Conservation (phyloP, 2,329 filamentous ascomycete species). For the Curvularia eragrostidis region DNA sequence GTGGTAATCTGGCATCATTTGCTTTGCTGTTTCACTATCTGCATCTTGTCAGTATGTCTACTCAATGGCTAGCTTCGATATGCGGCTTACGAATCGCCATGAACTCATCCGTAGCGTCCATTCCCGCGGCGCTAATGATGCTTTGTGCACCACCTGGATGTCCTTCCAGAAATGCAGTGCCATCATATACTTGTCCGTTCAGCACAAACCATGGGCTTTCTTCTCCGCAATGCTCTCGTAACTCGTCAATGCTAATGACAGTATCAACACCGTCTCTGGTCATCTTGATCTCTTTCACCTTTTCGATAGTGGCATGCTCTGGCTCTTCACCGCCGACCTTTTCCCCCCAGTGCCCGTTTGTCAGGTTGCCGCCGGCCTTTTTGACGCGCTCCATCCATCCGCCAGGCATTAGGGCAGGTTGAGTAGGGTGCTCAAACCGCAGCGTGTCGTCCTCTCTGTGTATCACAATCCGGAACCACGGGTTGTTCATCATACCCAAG, state of each 20-base stretch:
- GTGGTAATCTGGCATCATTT: slow-evolving; percentile 86
- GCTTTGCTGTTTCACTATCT: slow-evolving; percentile 92
- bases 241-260: slow-evolving; percentile 72
- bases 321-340: slow-evolving; percentile 61
- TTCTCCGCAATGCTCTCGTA: slow-evolving; percentile 70
- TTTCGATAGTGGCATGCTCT: slow-evolving; percentile 54
- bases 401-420: slow-evolving; percentile 75
- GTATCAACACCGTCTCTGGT: slow-evolving; percentile 70
- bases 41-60: slow-evolving; percentile 33
- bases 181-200: slow-evolving; percentile 87
- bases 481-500: slow-evolving; percentile 97
- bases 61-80: not conserved
- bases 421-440: slow-evolving; percentile 86
- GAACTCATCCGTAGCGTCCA: slow-evolving; percentile 87
- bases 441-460: slow-evolving; percentile 69
- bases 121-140: slow-evolving; percentile 80
- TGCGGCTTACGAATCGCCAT: slow-evolving; percentile 80
- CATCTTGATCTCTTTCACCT: slow-evolving; percentile 75
- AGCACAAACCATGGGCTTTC: slow-evolving; percentile 85
- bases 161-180: slow-evolving; percentile 76
- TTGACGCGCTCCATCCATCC: slow-evolving; percentile 96
- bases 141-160: slow-evolving; percentile 88
- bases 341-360: slow-evolving; percentile 87
- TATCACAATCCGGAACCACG: slow-evolving; percentile 86
- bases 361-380: slow-evolving; percentile 77